Evolutionary conservation across 768 basidiomycete species (phyloP).

Genomic region (Lepiota subincarnata): DNA sequence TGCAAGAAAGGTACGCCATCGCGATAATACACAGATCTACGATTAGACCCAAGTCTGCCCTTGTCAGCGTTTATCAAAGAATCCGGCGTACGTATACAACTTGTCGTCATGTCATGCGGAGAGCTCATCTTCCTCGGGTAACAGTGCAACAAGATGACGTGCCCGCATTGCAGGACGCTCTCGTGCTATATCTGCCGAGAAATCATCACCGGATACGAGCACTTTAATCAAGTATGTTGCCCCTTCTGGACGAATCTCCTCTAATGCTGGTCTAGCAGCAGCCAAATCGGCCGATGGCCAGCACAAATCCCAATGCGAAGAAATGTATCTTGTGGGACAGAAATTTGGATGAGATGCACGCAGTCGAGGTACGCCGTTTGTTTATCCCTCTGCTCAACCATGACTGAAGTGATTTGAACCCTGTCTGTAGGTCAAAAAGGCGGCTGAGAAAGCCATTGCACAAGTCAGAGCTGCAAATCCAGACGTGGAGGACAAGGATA

Average conservation of each 20-base stretch:
- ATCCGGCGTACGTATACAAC: conserved; percentile 49
- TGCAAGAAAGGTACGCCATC: conserved; percentile 63
- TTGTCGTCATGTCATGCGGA: neutral
- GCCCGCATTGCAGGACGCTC: conserved; percentile 63
- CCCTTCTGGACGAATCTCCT: neutral
- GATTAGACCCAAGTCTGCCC: conserved; percentile 2
- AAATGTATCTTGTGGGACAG: conserved; percentile 71
- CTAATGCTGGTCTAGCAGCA: conserved; percentile 13
- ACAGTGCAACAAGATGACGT: conserved; percentile 92
- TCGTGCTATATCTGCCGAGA: conserved; percentile 86
- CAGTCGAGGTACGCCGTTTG: conserved; percentile 48
- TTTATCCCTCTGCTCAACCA: neutral
- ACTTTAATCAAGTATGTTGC: conserved; percentile 53
- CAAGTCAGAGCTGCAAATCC: conserved; percentile 58
- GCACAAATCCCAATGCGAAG: conserved; percentile 21
- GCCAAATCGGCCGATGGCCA: conserved; percentile 16
- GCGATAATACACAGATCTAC: neutral
- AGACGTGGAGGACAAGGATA: conserved; percentile 47
- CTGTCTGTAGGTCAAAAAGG: conserved; percentile 54
- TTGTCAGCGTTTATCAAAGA: conserved; percentile 76
- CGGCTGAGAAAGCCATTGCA: conserved; percentile 62
- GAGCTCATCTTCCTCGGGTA: conserved; percentile 7
- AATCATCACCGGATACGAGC: conserved; percentile 70
- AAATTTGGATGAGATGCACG: conserved; percentile 55
- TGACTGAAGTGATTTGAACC: neutral